phyloP scores from a whole-genome alignment of 495 filamentous ascomycete genomes.

The Aspergillus nanangensis region DNA sequence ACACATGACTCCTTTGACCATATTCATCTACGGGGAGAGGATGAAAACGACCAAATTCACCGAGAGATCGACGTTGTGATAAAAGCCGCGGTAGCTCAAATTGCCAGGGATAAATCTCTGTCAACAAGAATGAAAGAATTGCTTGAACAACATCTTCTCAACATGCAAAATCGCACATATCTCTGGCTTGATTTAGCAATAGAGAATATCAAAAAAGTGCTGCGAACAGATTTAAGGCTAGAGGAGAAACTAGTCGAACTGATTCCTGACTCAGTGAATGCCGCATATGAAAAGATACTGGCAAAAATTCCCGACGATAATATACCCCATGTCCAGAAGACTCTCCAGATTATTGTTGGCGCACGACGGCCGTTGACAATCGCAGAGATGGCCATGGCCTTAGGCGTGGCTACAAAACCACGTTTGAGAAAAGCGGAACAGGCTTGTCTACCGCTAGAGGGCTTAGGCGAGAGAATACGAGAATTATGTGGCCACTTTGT shows the following conservation, averaged over 20 bases:
- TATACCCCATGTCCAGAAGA: slow-evolving; percentile 10
- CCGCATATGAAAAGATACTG: slow-evolving; percentile 26
- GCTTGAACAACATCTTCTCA: slow-evolving; percentile 14
- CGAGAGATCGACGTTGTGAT: slow-evolving; percentile 37
- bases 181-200: slow-evolving; percentile 29
- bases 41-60: slow-evolving; percentile 26
- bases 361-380: slow-evolving; percentile 30
- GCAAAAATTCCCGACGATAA: slow-evolving; percentile 9
- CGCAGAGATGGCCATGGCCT: slow-evolving; percentile 33
- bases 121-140: slow-evolving; percentile 1
- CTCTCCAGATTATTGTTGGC: slow-evolving; percentile 34
- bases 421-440: slow-evolving; percentile 5
- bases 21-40: slow-evolving; percentile 32
- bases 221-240: slow-evolving; percentile 13
- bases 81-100: slow-evolving; percentile 17
- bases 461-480: slow-evolving; percentile 19
- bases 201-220: slow-evolving; percentile 12
- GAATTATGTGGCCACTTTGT: slow-evolving; percentile 37
- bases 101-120: slow-evolving; percentile 12
- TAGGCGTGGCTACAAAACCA: slow-evolving; percentile 21
- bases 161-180: slow-evolving; percentile 31
- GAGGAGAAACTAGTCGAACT: slow-evolving; percentile 9
- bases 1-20: slow-evolving; percentile 8
- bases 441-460: slow-evolving; percentile 15
- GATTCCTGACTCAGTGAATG: slow-evolving; percentile 17